Base-by-base conservation (phyloP, 2,329 filamentous ascomycete genomes). In the Diaporthe amygdali region DNA sequence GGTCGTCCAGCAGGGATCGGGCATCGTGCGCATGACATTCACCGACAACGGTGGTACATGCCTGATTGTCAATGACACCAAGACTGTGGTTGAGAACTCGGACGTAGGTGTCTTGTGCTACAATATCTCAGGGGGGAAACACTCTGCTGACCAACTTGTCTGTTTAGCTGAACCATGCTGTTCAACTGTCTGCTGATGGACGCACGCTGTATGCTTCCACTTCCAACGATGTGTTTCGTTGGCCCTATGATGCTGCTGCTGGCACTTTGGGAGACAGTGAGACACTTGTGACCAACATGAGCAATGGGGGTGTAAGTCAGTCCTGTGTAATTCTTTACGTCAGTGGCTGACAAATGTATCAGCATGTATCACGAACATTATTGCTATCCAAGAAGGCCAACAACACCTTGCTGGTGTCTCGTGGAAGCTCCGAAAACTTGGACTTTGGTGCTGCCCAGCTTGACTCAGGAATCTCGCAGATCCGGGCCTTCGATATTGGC, bases 321-420 rank as follows among this genome's bases (percentile, higher is more conserved):
- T 30, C 32, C 7, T 14, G 1, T 12, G 32, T 30, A 25, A 17
- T 6, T 49, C 8, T 8, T 15, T n/a, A 4, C 17, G 1, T n/a
- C 30, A 27, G 9, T 59, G n/a, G 32, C 68, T 66, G 27, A 71
- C 41, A 25, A 9, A 7, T 17, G n/a, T 8, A 32, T 9, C 25
- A 72, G 71, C 91, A 94, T 75, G 87, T 84, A 7, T 92, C 91
- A 0, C 87, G 93, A 44, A 94, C 92, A 0, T 82, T 95, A 1
- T 84, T 93, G 47, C 81, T 92, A 17, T 90, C 92, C 0, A 78
- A 82, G 20, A 84, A 85, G 39, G 80, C 84, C 9, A 85, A 89
- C 0, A 87, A 86, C 25, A 82, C 88, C 72, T 83, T 95, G 5
- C 79, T 94, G 54, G 86, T 94, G 49, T 92, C 89, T 49, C 87